phyloP scores from a whole-genome alignment of 257 asterid species.

The Nicotiana obtusifolia region DNA sequence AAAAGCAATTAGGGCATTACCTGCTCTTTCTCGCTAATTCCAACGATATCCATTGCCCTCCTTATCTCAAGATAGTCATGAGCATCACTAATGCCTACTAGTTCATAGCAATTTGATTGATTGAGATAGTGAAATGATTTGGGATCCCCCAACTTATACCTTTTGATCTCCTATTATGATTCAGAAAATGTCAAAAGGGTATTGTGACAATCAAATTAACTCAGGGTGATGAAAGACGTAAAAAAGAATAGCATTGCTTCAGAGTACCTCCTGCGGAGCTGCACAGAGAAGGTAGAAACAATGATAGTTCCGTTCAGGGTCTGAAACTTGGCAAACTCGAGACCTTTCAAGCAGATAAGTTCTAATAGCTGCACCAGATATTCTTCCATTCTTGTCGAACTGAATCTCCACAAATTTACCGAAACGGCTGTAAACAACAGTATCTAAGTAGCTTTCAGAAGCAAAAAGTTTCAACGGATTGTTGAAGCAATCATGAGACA shows the following conservation, averaged over 20 bases:
- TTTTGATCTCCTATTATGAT: slow-evolving; percentile 67
- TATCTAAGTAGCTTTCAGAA: neutral
- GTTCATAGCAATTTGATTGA: slow-evolving; percentile 82
- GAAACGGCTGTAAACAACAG: slow-evolving; percentile 69
- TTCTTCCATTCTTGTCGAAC: slow-evolving; percentile 84
- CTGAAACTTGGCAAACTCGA: slow-evolving; percentile 97
- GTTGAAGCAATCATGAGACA: slow-evolving; percentile 1
- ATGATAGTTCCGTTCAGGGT: slow-evolving; percentile 95
- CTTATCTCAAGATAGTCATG: slow-evolving; percentile 94
- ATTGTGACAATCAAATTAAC: slow-evolving; percentile 9
- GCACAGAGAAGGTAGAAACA: slow-evolving; percentile 96
- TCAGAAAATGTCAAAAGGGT: slow-evolving; percentile 19
- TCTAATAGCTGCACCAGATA: slow-evolving; percentile 97
- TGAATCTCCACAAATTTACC: slow-evolving; percentile 98
- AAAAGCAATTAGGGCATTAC: slow-evolving; percentile 29
- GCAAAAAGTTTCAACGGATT: neutral
- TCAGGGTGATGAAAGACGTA: slow-evolving; percentile 12
- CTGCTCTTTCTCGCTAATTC: slow-evolving; percentile 91
- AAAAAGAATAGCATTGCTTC: slow-evolving; percentile 9
- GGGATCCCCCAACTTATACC: slow-evolving; percentile 74
- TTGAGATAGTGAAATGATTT: slow-evolving; percentile 84
- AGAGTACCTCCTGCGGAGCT: slow-evolving; percentile 82
- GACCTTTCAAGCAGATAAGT: slow-evolving; percentile 98
- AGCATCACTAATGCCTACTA: slow-evolving; percentile 82
- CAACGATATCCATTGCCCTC: slow-evolving; percentile 96